Evolutionary conservation across 2,329 filamentous ascomycete genomes (phyloP), one percentile per base, ranked within the genome.

Genomic region (Claviceps sp.): DNA sequence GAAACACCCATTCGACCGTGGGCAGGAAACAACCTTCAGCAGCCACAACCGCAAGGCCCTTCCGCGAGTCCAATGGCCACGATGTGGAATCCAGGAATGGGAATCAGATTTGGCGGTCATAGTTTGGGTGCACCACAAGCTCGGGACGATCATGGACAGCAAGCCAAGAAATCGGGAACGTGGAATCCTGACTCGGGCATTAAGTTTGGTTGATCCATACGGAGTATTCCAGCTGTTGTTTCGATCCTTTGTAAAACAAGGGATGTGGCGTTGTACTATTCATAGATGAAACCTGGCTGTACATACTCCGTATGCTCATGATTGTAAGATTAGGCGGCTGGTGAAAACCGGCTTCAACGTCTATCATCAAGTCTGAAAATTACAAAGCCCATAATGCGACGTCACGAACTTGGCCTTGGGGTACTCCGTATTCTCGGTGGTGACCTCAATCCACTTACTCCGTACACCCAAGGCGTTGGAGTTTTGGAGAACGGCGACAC

Each of bases 71-170:
- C 60, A 1, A 61, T 62, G 57, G 56, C 60, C 9, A 57, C 57
- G 7, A 62, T 65, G 64, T 95, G 89, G 89, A 83, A 80, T 52
- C 87, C 88, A 0, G 82, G 84, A 2, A 83, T 87, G 74, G 86
- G 85, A 0, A 93, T 95, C 60, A 83, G 82, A 53, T 95, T 95
- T 65, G 79, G 79, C 1, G 75, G 70, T 70, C 16, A 56, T 51
- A 51, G 60, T 18, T 42, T 52, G 13, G 49, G 55, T 43, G 14
- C 58, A 53, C 26, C 54, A 18, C 53, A 57, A 20, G 56, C 63
- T 41, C 58, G 50, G 55, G 41, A 60, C 34, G 62, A 59, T 18
- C 58, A 57, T 48, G 44, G 24, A 18, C 59, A 60, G 52, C 56
- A 56, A 55, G 54, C 54, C 53, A 57, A 56, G 40, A 50, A 60